Base-by-base conservation (phyloP, 73 alveolate genomes). In the Halteria grandinella region DNA sequence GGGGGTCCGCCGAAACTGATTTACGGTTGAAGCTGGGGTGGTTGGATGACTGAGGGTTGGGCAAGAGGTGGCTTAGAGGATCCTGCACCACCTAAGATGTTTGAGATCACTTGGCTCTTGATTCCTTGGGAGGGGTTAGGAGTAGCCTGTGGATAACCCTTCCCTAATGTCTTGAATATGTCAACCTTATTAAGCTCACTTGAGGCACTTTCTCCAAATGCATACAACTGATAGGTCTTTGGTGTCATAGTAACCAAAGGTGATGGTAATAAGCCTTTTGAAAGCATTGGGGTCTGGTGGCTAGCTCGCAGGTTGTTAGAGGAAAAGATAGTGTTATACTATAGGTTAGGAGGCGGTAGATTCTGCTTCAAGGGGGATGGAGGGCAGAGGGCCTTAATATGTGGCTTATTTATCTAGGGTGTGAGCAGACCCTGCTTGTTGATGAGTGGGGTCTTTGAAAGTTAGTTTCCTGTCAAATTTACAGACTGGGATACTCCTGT, bases 191-290 rank as follows among this genome's bases (percentile, higher is more conserved):
- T 86, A 5, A 82, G 59, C 25, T 82, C 82, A 12, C 76, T 45
- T 1, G 91, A 36, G 4, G 86, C 54, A 20, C 86, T 69, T 63
- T 80, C 89, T n/a, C 86, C 91, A 59, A 79, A 86, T 21, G 83
- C 80, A 34, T 63, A 85, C 44, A 85, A 69, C 20, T 36, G 23
- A 1, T 40, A 20, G 14, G 94, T 85, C 50, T 87, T 51, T 0
- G 94, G 94, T 0, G 94, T 85, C 87, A 85, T 43, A 15, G 47
- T 44, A 1, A 36, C 3, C 29, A 18, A 11, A 3, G 90, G 84
- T 10, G 80, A 66, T 3, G 80, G 47, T 66, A 23, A 41, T 24
- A 52, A 12, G 32, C 52, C 23, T 79, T 8, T 62, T 2, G 50
- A 12, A 14, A 39, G 43, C 53, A 36, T 76, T 37, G 69, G 90